These are phyloP conservation scores for Rubus idaeus DNA, from an alignment of 306 rosid genomes.

Conservation along the genomic window DNA sequence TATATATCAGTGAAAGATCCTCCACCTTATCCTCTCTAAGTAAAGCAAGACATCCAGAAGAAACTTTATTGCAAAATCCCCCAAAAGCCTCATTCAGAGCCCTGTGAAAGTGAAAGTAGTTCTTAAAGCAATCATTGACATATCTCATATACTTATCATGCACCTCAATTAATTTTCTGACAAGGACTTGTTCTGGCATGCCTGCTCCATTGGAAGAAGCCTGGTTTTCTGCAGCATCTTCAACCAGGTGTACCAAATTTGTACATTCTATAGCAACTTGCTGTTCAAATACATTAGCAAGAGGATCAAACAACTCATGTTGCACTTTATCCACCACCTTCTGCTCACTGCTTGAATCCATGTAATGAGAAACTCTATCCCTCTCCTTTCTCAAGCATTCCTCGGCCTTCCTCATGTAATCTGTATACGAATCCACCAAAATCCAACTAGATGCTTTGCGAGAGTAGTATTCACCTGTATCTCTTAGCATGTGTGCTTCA, in stretches of 20 bases:
- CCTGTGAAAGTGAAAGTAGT: conserved; percentile 57
- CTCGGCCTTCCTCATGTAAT: conserved; percentile 51
- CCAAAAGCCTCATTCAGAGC: conserved; percentile 66
- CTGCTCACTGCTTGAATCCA: conserved; percentile 33
- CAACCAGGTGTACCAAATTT: conserved; percentile 35
- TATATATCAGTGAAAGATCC: conserved; percentile 79
- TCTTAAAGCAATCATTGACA: conserved; percentile 48
- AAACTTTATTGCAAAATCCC: conserved; percentile 46
- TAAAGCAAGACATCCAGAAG: conserved; percentile 82
- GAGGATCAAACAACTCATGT: conserved; percentile 62
- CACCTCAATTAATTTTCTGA: conserved; percentile 54
- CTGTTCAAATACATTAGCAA: conserved; percentile 58
- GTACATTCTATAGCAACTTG: conserved; percentile 56
- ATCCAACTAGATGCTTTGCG: conserved; percentile 60
- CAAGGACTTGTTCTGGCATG: too few relatives aligned
- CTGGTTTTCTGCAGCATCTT: conserved; percentile 51
- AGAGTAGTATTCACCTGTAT: conserved; percentile 50
- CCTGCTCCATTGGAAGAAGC: background rate
- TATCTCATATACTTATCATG: conserved; percentile 59
- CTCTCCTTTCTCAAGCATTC: conserved; percentile 33
- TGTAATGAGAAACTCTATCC: conserved; percentile 29
- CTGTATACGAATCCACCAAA: conserved; percentile 56
- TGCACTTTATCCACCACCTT: conserved; percentile 54
- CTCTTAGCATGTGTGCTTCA: conserved; percentile 51
- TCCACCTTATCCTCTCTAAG: conserved; percentile 89